These are phyloP conservation scores for Mycena pura DNA, from an alignment of 768 basidiomycete genomes.

Conservation along the genomic window DNA sequence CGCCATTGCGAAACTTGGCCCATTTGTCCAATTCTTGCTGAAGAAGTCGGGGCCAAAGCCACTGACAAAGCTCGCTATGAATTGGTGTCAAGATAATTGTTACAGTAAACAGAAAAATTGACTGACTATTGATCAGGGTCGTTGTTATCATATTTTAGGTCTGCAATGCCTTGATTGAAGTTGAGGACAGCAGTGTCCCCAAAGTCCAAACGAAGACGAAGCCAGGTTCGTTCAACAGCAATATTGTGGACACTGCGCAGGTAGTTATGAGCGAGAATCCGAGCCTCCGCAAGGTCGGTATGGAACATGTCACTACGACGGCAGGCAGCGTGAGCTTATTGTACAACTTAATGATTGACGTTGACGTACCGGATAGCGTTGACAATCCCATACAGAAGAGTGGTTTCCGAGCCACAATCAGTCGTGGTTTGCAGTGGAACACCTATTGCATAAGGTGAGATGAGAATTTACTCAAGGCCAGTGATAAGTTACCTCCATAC, in stretches of 20 bases:
- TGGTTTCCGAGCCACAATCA: conserved; percentile 47
- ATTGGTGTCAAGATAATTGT: no score
- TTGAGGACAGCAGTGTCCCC: conserved; percentile 32
- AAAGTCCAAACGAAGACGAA: conserved; percentile 32
- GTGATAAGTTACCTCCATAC: conserved; percentile 31
- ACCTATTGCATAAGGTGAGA: conserved; percentile 28
- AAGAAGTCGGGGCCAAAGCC: conserved; percentile 33
- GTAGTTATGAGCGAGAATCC: conserved; percentile 35
- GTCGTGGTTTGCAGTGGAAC: conserved; percentile 42
- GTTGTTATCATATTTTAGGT: not conserved
- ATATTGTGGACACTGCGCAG: conserved; percentile 38
- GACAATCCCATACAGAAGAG: conserved; percentile 35
- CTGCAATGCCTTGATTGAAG: not conserved
- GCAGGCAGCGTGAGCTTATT: not conserved
- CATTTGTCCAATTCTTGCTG: conserved; percentile 22
- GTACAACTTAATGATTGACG: not conserved
- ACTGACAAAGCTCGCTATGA: conserved; percentile 28
- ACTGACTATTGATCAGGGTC: conserved; percentile 12
- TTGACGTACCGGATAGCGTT: conserved; percentile 38
- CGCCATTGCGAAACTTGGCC: conserved; percentile 30
- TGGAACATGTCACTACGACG: conserved; percentile 30
- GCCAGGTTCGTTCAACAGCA: conserved; percentile 40
- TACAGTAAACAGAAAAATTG: no score
- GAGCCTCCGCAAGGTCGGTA: conserved; percentile 22
- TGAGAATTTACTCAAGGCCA: not conserved